These are phyloP conservation scores for Durusdinium trenchii DNA, from an alignment of 73 alveolate genomes.

Conservation along the genomic window DNA sequence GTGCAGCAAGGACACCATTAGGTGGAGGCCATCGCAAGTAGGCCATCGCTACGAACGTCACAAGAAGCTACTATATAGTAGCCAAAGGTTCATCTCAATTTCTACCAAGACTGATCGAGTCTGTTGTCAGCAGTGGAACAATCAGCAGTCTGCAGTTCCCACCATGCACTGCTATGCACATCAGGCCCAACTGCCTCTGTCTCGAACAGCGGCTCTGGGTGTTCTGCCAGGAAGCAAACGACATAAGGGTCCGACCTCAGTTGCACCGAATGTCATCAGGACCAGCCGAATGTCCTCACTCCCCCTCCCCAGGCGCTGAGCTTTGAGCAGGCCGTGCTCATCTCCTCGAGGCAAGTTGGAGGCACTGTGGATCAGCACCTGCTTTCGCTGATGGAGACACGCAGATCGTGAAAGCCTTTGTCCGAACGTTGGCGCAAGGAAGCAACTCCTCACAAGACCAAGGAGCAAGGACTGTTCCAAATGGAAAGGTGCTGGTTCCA, in stretches of 20 bases:
- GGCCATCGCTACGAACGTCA: no score
- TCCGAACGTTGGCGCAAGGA: no score
- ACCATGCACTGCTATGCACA: neutral
- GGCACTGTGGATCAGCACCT: slow-evolving; percentile 55
- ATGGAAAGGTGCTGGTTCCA: no score
- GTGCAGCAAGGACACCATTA: no score
- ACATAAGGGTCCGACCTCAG: slow-evolving; percentile 82
- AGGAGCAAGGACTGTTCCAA: no score
- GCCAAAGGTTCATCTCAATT: neutral
- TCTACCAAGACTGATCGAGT: neutral
- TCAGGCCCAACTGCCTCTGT: neutral
- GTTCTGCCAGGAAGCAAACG: slow-evolving; percentile 51
- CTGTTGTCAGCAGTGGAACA: neutral
- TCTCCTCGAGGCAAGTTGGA: slow-evolving; percentile 70
- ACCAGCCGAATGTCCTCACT: neutral
- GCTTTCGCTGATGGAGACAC: no score
- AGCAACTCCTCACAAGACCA: no score
- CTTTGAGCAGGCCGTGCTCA: slow-evolving; percentile 19
- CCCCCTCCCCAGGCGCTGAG: neutral
- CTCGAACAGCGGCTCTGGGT: slow-evolving; percentile 30
- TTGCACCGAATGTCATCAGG: neutral
- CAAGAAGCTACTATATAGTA: neutral
- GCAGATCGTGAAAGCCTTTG: no score
- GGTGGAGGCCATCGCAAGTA: neutral
- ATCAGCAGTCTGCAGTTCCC: neutral